These are phyloP conservation scores for Flammula alnicola DNA, from an alignment of 1,284 basidiomycete genomes.

Conservation along the genomic window DNA sequence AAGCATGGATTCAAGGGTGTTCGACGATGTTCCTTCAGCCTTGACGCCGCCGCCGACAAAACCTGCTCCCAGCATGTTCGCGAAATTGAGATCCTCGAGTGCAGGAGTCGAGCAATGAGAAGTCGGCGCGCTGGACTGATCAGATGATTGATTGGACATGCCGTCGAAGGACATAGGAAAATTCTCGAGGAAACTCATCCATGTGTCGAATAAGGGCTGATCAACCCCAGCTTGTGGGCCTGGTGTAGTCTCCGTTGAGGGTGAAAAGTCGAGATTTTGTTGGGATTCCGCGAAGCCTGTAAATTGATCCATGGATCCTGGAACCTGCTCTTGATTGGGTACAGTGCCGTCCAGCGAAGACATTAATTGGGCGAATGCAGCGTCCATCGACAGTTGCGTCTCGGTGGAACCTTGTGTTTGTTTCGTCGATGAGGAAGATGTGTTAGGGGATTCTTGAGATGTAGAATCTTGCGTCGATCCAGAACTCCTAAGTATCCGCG, in stretches of 20 bases:
- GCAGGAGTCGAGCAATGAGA: slow-evolving; percentile 21
- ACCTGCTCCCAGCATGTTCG: slow-evolving; percentile 1
- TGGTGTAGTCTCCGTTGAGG: background rate
- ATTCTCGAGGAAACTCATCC: slow-evolving; percentile 53
- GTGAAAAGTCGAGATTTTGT: background rate
- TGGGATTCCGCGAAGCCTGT: too few species aligned
- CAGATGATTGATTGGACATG: slow-evolving; percentile 16
- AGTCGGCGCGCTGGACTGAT: background rate
- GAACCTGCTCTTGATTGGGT: slow-evolving; percentile 3
- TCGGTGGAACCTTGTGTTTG: slow-evolving; percentile 17
- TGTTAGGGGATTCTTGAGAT: too few species aligned
- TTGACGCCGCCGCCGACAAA: background rate
- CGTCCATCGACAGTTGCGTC: slow-evolving; percentile 1
- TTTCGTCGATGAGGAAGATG: slow-evolving; percentile 15
- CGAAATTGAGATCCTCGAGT: slow-evolving; percentile 11
- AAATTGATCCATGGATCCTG: too few species aligned
- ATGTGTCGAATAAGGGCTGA: slow-evolving; percentile 49
- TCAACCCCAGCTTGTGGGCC: slow-evolving; percentile 32
- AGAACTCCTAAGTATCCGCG: background rate
- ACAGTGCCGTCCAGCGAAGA: slow-evolving; percentile 37
- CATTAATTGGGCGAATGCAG: slow-evolving; percentile 44
- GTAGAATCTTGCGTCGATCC: too few species aligned
- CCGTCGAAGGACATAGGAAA: slow-evolving; percentile 39
- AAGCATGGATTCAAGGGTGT: slow-evolving; percentile 15
- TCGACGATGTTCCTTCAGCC: background rate